Evolutionary conservation across 1,139 yeast species (phyloP).

Genomic region (Suhomyces kunorum): DNA sequence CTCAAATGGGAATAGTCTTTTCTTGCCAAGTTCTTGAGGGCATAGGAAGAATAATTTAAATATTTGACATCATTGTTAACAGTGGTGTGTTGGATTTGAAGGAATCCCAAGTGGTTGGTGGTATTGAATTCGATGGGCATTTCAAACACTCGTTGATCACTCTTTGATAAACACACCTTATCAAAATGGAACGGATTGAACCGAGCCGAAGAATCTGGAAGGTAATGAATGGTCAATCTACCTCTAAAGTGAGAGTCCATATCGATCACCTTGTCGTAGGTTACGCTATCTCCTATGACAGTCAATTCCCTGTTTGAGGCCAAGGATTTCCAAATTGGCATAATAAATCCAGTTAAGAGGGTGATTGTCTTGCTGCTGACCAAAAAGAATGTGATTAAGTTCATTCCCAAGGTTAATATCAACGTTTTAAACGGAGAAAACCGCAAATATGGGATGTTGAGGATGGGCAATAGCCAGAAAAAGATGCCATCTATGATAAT

Average conservation of each 20-base stretch:
- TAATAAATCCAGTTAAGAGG: slow-evolving; percentile 31
- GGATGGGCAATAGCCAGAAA: slow-evolving; percentile 66
- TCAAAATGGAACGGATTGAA: slow-evolving; percentile 74
- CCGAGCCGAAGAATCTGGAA: slow-evolving; percentile 89
- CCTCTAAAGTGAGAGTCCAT: slow-evolving; percentile 81
- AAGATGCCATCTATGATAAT: slow-evolving; percentile 70
- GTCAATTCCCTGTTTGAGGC: slow-evolving; percentile 61
- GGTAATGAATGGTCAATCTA: slow-evolving; percentile 76
- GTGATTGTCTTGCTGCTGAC: slow-evolving; percentile 44
- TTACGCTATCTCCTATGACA: slow-evolving; percentile 58
- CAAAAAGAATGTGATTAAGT: slow-evolving; percentile 42
- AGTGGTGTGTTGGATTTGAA: slow-evolving; percentile 66
- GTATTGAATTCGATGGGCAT: slow-evolving; percentile 84
- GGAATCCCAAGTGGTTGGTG: slow-evolving; percentile 65
- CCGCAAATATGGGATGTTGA: slow-evolving; percentile 72
- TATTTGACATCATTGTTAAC: slow-evolving; percentile 51
- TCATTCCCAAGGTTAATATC: slow-evolving; percentile 39
- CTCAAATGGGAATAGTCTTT: slow-evolving; percentile 43
- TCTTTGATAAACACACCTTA: slow-evolving; percentile 55
- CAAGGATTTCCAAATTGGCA: slow-evolving; percentile 51
- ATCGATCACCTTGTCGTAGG: slow-evolving; percentile 49
- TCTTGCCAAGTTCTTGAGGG: slow-evolving; percentile 48
- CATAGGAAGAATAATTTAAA: slow-evolving; percentile 58
- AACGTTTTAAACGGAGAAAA: slow-evolving; percentile 58
- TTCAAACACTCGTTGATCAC: slow-evolving; percentile 23